A percentile compares a stretch with the other conserved stretches of the same genome.
These are phyloP conservation scores for Verticillium nonalfalfae DNA, from an alignment of 2,329 filamentous ascomycete genomes.

Conservation along the genomic window DNA sequence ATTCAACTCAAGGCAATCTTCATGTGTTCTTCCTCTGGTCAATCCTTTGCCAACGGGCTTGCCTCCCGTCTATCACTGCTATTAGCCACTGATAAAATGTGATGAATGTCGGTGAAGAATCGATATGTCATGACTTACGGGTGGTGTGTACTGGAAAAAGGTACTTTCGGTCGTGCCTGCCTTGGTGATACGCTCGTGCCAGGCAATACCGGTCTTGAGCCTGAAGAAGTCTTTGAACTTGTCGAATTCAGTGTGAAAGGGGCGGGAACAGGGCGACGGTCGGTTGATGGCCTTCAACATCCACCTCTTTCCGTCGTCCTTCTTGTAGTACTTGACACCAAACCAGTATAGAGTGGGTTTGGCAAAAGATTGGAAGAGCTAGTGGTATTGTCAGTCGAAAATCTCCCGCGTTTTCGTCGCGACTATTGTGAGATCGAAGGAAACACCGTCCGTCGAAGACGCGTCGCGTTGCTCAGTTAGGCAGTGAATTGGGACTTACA, in stretches of 20 bases:
- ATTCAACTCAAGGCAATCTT: constrained; percentile 4
- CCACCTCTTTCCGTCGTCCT: constrained; percentile 19
- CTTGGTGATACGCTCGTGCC: constrained; percentile 46
- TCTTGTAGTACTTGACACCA: constrained; percentile 43
- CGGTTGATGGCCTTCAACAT: constrained; percentile 17
- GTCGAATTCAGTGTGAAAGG: constrained; percentile 36
- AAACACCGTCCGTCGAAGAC: background rate
- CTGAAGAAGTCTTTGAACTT: constrained; percentile 53
- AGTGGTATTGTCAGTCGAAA: background rate
- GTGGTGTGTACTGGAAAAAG: constrained; percentile 38
- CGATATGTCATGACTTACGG: constrained; percentile 27
- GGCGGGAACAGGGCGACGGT: constrained; percentile 28
- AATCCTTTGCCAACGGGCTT: constrained; percentile 7
- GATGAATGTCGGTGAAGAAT: background rate
- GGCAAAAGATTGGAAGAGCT: constrained; percentile 64
- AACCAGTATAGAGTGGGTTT: constrained; percentile 56
- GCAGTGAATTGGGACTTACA: constrained; percentile 33
- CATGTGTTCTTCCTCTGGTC: background rate
- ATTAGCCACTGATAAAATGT: background rate
- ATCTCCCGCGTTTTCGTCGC: background rate
- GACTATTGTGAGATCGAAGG: background rate
- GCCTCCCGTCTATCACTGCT: constrained; percentile 3
- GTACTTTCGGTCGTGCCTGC: constrained; percentile 21
- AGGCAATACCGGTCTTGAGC: constrained; percentile 49
- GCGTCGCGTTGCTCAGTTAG: background rate